Conservation (phyloP, 345 rosid genomes). For the Camelina laxa region DNA sequence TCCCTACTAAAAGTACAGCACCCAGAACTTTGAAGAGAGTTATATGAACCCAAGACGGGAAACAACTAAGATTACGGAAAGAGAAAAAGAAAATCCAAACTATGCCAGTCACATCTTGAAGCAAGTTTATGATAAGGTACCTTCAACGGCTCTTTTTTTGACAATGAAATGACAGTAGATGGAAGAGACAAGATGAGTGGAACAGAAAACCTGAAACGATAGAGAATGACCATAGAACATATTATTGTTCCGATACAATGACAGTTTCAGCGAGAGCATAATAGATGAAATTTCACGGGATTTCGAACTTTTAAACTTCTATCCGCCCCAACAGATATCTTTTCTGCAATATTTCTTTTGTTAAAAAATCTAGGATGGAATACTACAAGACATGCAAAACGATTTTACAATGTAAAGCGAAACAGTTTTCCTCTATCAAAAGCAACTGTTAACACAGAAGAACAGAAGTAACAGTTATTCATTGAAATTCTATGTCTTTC, state of each 20-base stretch:
- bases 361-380: conserved; percentile 4
- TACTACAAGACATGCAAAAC: neutral
- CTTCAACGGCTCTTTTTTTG: conserved; percentile 73
- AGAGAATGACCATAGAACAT: conserved; percentile 28
- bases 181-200: conserved; percentile 89
- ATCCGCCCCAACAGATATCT: conserved; percentile 19
- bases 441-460: conserved; percentile 5
- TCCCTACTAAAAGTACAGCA: conserved; percentile 14
- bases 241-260: conserved; percentile 16
- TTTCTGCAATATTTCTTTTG: conserved; percentile 5
- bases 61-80: neutral
- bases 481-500: neutral
- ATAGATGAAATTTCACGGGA: neutral
- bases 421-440: conserved; percentile 20
- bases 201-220: conserved; percentile 66
- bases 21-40: conserved; percentile 7
- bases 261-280: conserved; percentile 6
- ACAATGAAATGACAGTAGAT: conserved; percentile 78
- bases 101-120: conserved; percentile 27
- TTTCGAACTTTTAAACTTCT: conserved; percentile 9
- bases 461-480: neutral
- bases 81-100: conserved; percentile 6
- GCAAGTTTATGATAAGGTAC: conserved; percentile 46
- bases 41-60: neutral
- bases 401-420: neutral